phyloP scores from a whole-genome alignment of 73 alveolate genomes.

The Tetrahymena borealis region DNA sequence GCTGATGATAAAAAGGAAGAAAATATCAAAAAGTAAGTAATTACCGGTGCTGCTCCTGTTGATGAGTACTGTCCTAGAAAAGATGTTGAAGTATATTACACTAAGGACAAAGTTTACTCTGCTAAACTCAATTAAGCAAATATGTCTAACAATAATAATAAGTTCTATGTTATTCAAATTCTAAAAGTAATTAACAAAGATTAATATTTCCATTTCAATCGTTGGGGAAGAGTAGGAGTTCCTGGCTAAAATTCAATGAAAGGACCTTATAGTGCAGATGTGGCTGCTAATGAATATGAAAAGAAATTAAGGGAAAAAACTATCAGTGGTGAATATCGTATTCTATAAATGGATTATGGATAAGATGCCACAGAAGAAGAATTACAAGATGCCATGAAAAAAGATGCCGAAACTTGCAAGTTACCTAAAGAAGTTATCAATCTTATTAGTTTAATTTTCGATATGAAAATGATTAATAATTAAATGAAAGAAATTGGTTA shows the following conservation, averaged over 20 bases:
- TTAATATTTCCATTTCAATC: not conserved
- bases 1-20: not conserved
- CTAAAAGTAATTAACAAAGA: conserved; percentile 12
- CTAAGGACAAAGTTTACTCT: conserved; percentile 6
- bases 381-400: not conserved
- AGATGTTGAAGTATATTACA: conserved; percentile 1
- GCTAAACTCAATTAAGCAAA: conserved; percentile 32
- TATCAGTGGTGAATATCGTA: conserved; percentile 29
- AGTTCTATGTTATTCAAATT: conserved; percentile 31
- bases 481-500: conserved; percentile 62
- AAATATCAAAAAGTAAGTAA: not conserved
- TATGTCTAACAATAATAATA: conserved; percentile 24
- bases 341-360: conserved; percentile 22
- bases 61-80: conserved; percentile 19
- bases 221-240: conserved; percentile 48
- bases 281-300: conserved; percentile 5
- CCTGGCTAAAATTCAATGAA: conserved; percentile 1
- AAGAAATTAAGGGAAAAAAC: conserved; percentile 7
- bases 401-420: conserved; percentile 5
- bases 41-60: conserved; percentile 21
- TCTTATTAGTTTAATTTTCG: conserved; percentile 47
- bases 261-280: conserved; percentile 2
- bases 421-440: conserved; percentile 25
- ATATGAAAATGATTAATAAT: conserved; percentile 58
- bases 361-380: conserved; percentile 8